Percentiles rank a stretch among this genome's conserved stretches.
Evolutionary conservation across 257 asterid genomes (phyloP).

Genomic region (Plectranthus barbatus): DNA sequence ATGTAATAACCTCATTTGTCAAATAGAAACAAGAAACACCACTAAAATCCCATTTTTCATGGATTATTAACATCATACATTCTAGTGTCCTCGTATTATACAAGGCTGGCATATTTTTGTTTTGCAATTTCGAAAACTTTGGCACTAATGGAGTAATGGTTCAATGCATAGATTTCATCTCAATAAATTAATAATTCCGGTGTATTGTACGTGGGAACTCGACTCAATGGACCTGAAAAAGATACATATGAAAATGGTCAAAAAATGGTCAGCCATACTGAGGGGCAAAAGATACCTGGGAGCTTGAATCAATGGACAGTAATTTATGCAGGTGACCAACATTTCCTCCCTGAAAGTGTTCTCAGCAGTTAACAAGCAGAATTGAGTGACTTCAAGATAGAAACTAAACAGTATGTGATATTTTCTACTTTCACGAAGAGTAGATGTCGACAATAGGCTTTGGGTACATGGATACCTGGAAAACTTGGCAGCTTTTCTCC

Average conservation of each 20-base stretch:
- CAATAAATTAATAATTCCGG: not conserved
- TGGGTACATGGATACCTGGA: constrained; percentile 49
- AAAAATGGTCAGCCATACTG: constrained; percentile 1
- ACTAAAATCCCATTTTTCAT: too few species aligned
- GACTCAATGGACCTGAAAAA: constrained; percentile 5
- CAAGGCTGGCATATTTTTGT: too few species aligned
- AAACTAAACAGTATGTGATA: constrained; percentile 4
- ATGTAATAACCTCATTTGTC: too few species aligned
- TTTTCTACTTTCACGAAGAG: constrained; percentile 2
- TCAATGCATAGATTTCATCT: not conserved
- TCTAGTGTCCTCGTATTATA: too few species aligned
- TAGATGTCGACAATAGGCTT: not conserved
- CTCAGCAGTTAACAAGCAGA: not conserved
- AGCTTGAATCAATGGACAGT: constrained; percentile 82
- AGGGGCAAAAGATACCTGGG: constrained; percentile 59
- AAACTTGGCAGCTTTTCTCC: constrained; percentile 60
- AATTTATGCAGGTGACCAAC: constrained; percentile 92
- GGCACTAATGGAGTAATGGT: too few species aligned
- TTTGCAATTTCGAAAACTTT: too few species aligned
- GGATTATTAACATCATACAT: too few species aligned
- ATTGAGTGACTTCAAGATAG: constrained; percentile 10
- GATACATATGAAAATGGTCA: not conserved
- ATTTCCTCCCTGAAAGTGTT: constrained; percentile 80
- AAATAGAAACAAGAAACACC: too few species aligned
- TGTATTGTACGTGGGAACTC: not conserved